Evolutionary conservation across 2,329 filamentous ascomycete species (phyloP), one percentile per base, ranked within the genome.

Genomic region (Tolypocladium album): DNA sequence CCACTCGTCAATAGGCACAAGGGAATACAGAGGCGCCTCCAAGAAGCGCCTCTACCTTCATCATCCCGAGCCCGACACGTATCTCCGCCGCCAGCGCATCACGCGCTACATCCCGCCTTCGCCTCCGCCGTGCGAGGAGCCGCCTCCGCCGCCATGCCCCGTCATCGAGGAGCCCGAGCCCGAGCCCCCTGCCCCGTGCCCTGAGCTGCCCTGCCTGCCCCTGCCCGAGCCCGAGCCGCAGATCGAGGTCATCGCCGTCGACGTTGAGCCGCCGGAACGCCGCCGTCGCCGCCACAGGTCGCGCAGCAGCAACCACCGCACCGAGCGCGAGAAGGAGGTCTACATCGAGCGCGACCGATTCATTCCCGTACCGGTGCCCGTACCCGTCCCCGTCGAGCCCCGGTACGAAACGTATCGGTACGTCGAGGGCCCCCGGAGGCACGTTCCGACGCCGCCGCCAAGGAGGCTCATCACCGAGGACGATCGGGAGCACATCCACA

Each of bases 271-370:
- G 24, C 63, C 65, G 55, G 68, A 66, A 60, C 68, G 65, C 60
- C 63, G 58, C 39, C 65, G 36, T 59, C 58, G 58, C 65, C 47
- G 45, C 60, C 69, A 69, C 62, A 68, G 57, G 39, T 62, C 59
- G 40, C 60, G 59, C 43, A 70, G 67, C 61, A 66, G 66, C 59
- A 67, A 63, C 47, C 63, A 59, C 47, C 67, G 63, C 15, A 63
- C 63, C 39, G 64, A 66, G 39, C 67, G 71, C 17, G 75, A 80
- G 55, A 71, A 71, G 40, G 80, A 83, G 67, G 73, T 81, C 57
- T 75, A 79, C 66, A 76, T 83, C 62, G 80, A 83, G 70, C 75
- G 80, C 34, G 81, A 84, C 67, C 73, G 74, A 58, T 64, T 79
- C 56, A 72, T 82, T 20, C 79, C 77, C 42, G 68, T 77, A 9